These are phyloP conservation scores for Russula sp. DNA, from an alignment of 768 basidiomycete species.

Conservation along the genomic window DNA sequence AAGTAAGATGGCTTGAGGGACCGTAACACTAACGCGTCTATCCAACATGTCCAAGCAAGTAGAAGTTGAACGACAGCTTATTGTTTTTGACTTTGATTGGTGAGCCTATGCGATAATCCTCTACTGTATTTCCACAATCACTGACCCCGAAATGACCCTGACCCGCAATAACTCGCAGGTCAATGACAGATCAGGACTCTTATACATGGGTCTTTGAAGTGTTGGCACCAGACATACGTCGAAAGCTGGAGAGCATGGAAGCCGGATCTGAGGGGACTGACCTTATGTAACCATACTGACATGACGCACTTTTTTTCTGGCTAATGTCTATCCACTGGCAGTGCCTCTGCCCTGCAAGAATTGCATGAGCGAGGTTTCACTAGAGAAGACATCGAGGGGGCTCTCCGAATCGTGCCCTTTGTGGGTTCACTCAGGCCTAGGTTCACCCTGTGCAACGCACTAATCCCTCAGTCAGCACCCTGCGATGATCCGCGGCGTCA, in stretches of 20 bases:
- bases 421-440: conserved; percentile 41
- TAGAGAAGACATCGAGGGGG: conserved; percentile 66
- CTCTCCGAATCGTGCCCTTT: conserved; percentile 80
- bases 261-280: too few relatives aligned
- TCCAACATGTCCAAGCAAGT: conserved; percentile 20
- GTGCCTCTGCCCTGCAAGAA: conserved; percentile 53
- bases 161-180: conserved; percentile 42
- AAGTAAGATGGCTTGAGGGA: too few relatives aligned
- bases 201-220: conserved; percentile 92
- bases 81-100: conserved; percentile 99
- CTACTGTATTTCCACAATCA: not conserved
- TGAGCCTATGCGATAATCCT: conserved; percentile 27
- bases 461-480: conserved; percentile 67
- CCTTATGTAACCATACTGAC: too few relatives aligned
- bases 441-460: not conserved
- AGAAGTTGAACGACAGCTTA: conserved; percentile 49
- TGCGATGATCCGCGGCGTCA: conserved; percentile 91
- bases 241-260: conserved; percentile 55
- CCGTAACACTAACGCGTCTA: too few relatives aligned
- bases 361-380: conserved; percentile 65
- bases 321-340: conserved; percentile 8
- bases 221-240: conserved; percentile 74
- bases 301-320: too few relatives aligned
- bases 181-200: conserved; percentile 91
- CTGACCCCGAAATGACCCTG: too few relatives aligned